Conservation (phyloP, 2,329 filamentous ascomycete genomes). For the Lecanosticta acicola region DNA sequence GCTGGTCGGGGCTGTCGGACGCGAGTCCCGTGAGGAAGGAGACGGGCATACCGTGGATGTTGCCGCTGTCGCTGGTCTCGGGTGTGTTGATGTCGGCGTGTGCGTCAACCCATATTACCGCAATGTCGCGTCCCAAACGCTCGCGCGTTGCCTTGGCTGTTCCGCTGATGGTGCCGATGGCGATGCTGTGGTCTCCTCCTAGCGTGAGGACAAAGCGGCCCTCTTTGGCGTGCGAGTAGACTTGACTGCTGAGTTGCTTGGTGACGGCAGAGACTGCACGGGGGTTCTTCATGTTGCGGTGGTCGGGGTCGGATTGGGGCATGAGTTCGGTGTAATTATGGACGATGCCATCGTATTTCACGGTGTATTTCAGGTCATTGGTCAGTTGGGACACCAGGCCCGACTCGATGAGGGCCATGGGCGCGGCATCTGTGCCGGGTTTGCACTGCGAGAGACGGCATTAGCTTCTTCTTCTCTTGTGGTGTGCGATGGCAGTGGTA, state of each 20-base stretch:
- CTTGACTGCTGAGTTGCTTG: slow-evolving; percentile 69
- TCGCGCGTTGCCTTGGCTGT: slow-evolving; percentile 82
- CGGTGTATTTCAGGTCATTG: slow-evolving; percentile 80
- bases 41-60: slow-evolving; percentile 97
- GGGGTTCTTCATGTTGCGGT: slow-evolving; percentile 93
- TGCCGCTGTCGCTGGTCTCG: slow-evolving; percentile 81
- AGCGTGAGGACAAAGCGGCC: slow-evolving; percentile 88
- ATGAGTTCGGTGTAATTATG: slow-evolving; percentile 75
- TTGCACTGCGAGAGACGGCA: slow-evolving; percentile 59
- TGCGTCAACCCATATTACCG: slow-evolving; percentile 97
- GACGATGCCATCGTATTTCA: slow-evolving; percentile 76
- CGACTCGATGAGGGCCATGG: slow-evolving; percentile 78
- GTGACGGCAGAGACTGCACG: slow-evolving; percentile 81
- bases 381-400: slow-evolving; percentile 79
- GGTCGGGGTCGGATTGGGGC: slow-evolving; percentile 66
- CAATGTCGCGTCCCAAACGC: slow-evolving; percentile 73
- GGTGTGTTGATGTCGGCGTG: slow-evolving; percentile 98
- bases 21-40: slow-evolving; percentile 85
- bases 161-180: slow-evolving; percentile 86
- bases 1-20: slow-evolving; percentile 60
- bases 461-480: slow-evolving; percentile 4
- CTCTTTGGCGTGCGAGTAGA: slow-evolving; percentile 76
- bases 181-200: slow-evolving; percentile 93
- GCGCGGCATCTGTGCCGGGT: slow-evolving; percentile 83
- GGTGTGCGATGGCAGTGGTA: not conserved